Evolutionary conservation across 2,329 filamentous ascomycete genomes (phyloP).

Genomic region (Neofusicoccum ribis): DNA sequence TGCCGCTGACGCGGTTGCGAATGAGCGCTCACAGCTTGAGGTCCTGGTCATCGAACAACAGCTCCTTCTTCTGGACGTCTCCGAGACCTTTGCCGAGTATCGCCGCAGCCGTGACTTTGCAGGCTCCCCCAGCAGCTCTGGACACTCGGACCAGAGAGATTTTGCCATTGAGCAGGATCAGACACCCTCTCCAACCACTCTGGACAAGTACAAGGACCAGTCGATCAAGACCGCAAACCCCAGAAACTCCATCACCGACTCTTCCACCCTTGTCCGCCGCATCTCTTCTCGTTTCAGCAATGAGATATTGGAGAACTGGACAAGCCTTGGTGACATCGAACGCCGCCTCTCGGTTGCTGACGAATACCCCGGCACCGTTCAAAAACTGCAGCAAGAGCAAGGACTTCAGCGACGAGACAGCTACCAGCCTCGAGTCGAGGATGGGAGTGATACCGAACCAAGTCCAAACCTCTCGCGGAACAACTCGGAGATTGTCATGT

Average conservation of each 20-base stretch:
- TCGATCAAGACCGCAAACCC: background rate
- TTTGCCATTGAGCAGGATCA: background rate
- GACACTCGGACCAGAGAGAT: slow-evolving; percentile 12
- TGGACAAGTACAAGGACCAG: slow-evolving; percentile 16
- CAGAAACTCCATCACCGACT: background rate
- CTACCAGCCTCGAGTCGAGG: slow-evolving; percentile 28
- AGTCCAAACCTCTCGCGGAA: background rate
- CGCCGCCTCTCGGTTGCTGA: slow-evolving; percentile 27
- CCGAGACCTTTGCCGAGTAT: slow-evolving; percentile 3
- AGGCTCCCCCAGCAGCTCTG: slow-evolving; percentile 1
- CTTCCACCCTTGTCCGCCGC: slow-evolving; percentile 5
- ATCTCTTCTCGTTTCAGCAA: slow-evolving; percentile 1
- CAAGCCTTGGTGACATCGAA: slow-evolving; percentile 33
- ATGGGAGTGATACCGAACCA: background rate
- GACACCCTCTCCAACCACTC: background rate
- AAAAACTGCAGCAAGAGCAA: slow-evolving; percentile 31
- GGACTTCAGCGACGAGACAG: slow-evolving; percentile 37
- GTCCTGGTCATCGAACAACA: slow-evolving; percentile 42
- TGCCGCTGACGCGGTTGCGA: slow-evolving; percentile 33
- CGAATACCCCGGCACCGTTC: slow-evolving; percentile 15
- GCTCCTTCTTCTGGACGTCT: slow-evolving; percentile 32
- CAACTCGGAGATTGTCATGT: background rate
- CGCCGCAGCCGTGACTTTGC: slow-evolving; percentile 13
- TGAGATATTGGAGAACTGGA: slow-evolving; percentile 34
- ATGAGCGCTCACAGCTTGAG: slow-evolving; percentile 39